Evolutionary conservation across 2,329 filamentous ascomycete genomes (phyloP).

Genomic region (Pseudocercospora pini-densiflorae): DNA sequence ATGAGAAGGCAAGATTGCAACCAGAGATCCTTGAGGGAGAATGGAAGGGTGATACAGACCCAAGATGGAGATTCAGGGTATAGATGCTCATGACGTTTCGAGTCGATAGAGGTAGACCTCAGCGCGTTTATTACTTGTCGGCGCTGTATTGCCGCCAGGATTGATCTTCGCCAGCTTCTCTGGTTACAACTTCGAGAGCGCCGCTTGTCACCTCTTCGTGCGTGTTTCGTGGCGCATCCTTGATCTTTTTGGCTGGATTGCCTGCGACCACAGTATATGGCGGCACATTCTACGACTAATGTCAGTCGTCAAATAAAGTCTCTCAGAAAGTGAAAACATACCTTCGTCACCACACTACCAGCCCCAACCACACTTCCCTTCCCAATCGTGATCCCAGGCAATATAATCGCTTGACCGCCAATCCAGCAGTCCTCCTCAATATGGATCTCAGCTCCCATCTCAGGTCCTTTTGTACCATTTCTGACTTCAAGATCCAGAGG

Average conservation of each 20-base stretch:
- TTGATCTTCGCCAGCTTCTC: constrained; percentile 5
- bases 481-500: constrained; percentile 75
- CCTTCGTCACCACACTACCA: constrained; percentile 81
- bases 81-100: constrained; percentile 8
- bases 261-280: constrained; percentile 67
- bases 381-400: constrained; percentile 80
- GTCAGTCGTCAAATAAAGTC: constrained; percentile 13
- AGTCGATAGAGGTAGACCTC: neutral
- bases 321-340: constrained; percentile 29
- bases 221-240: constrained; percentile 36
- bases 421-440: constrained; percentile 85
- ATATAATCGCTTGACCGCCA: constrained; percentile 70
- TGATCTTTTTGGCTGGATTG: constrained; percentile 67
- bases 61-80: constrained; percentile 64
- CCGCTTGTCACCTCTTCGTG: constrained; percentile 36
- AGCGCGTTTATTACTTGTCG: neutral
- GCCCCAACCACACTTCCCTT: constrained; percentile 75
- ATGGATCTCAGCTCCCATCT: constrained; percentile 72
- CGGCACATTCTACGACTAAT: constrained; percentile 57
- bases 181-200: constrained; percentile 22
- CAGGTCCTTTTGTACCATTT: constrained; percentile 75
- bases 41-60: constrained; percentile 66
- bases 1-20: constrained; percentile 49
- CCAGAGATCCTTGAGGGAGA: constrained; percentile 57
- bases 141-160: constrained; percentile 2